Evolutionary conservation across 768 basidiomycete species (phyloP), one percentile per base, ranked within the genome.

Genomic region (Naganishia friedmannii): DNA sequence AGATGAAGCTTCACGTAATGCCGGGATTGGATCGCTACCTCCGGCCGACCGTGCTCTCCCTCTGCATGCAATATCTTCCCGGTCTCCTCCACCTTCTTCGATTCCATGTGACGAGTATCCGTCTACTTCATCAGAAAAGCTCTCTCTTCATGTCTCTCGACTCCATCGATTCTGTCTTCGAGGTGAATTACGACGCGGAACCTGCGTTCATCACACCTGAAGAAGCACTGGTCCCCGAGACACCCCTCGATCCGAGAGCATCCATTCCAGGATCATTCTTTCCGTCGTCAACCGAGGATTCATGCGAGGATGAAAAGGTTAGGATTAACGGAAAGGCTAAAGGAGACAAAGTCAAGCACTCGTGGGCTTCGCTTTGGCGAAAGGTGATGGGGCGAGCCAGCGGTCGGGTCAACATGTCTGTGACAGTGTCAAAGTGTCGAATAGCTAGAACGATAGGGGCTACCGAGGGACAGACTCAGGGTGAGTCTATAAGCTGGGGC

Each of bases 361-460:
- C 23, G 26, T 63, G 60, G 60, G 23, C 26, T 12, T 12, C 19
- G 21, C 23, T 46, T 15, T 63, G 60, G 60, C n/a, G 39, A 63
- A 63, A 63, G 39, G 60, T 63, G 9, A 63, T 63, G 60, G 60
- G 60, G 15, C 60, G 60, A 37, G 60, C 60, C 10, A 63, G 60
- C 28, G 60, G 60, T 26, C 60, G 28, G 28, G 28, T 63, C 21
- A 34, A 63, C 42, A 45, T 63, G 60, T 42, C 60, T 13, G 37
- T 63, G 1, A 29, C 39, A 19, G 60, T 45, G 37, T 63, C 60
- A n/a, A 63, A 63, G 26, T 63, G 60, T 45, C 42, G 60, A 4
- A 17, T 63, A 42, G 23, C 42, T 42, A 63, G 60, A 45, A 15
- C 15, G 9, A 28, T 37, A 10, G 42, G 28, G 19, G 17, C 9